Evolutionary conservation across 441 rosid genomes (phyloP).

Genomic region (Melastoma candidum): DNA sequence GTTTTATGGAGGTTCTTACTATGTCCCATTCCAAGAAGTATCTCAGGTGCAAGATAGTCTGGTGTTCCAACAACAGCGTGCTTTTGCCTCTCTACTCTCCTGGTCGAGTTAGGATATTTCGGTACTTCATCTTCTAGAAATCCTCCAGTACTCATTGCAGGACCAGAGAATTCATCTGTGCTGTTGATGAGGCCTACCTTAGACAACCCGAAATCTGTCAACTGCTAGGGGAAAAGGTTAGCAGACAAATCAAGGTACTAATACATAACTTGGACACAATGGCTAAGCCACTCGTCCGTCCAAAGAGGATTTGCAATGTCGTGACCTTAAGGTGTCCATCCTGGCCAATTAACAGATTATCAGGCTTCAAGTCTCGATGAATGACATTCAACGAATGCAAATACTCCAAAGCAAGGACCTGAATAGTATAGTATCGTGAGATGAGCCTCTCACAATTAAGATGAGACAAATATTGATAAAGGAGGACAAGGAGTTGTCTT

Average conservation of each 20-base stretch:
- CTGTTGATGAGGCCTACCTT: slow-evolving; percentile 96
- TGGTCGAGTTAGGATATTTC: slow-evolving; percentile 29
- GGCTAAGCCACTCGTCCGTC: too few relatives aligned
- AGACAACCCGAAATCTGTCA: slow-evolving; percentile 99
- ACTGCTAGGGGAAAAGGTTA: slow-evolving; percentile 47
- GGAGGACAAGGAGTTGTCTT: slow-evolving; percentile 19
- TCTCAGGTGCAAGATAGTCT: slow-evolving; percentile 98
- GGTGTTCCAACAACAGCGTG: slow-evolving; percentile 89
- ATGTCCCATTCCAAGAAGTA: slow-evolving; percentile 98
- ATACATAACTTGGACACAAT: too few relatives aligned
- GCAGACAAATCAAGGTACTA: slow-evolving; percentile 5
- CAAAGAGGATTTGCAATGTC: slow-evolving; percentile 6
- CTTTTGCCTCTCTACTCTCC: slow-evolving; percentile 56
- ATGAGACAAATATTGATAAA: too few relatives aligned
- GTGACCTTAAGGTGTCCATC: slow-evolving; percentile 98
- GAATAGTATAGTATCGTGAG: slow-evolving; percentile 9
- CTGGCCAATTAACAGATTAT: slow-evolving; percentile 92
- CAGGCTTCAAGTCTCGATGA: slow-evolving; percentile 98
- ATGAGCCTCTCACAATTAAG: too few relatives aligned
- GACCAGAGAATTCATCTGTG: slow-evolving; percentile 89
- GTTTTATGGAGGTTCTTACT: slow-evolving; percentile 30
- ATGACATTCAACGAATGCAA: slow-evolving; percentile 88
- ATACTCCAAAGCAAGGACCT: slow-evolving; percentile 99
- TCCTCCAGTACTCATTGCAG: slow-evolving; percentile 45
- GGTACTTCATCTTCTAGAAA: slow-evolving; percentile 48